Conservation (phyloP, 2,329 filamentous ascomycete genomes). For the Cytospora leucostoma region DNA sequence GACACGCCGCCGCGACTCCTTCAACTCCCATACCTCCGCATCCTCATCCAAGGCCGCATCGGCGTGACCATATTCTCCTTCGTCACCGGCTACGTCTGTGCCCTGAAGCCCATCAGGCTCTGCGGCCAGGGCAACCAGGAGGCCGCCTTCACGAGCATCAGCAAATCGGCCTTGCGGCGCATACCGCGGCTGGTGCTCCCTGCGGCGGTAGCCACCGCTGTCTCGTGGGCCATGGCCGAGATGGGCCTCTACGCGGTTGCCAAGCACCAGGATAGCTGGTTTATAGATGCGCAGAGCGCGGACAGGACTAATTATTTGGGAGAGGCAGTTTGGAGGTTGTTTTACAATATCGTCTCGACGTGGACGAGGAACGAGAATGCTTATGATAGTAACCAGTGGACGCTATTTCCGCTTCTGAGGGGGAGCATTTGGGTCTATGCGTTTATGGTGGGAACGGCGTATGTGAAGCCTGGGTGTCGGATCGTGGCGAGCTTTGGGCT, state of each 20-base stretch:
- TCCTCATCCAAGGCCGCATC: constrained; percentile 61
- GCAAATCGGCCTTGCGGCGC: constrained; percentile 59
- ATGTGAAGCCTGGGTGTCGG: constrained; percentile 51
- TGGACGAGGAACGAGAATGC: constrained; percentile 53
- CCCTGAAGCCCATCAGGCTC: constrained; percentile 60
- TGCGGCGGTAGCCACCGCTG: constrained; percentile 53
- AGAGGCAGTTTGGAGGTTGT: constrained; percentile 46
- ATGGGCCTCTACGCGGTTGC: constrained; percentile 59
- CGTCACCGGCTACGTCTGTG: constrained; percentile 65
- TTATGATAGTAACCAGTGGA: constrained; percentile 63
- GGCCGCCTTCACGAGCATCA: constrained; percentile 54
- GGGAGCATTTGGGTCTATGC: constrained; percentile 58
- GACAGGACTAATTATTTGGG: constrained; percentile 41
- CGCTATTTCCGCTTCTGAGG: constrained; percentile 54
- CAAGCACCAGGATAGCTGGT: constrained; percentile 59
- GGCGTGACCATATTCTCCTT: constrained; percentile 69
- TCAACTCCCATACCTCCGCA: constrained; percentile 60
- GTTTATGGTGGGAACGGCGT: constrained; percentile 52
- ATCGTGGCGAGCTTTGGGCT: constrained; percentile 49
- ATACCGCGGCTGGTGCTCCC: constrained; percentile 61
- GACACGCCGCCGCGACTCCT: constrained; percentile 50
- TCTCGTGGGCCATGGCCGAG: constrained; percentile 56
- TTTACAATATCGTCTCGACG: constrained; percentile 49
- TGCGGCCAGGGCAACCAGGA: constrained; percentile 56
- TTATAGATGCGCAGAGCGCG: constrained; percentile 55